Evolutionary conservation across 495 filamentous ascomycete genomes (phyloP), one percentile per base, ranked within the genome.

Genomic region (Ramalina intermedia): DNA sequence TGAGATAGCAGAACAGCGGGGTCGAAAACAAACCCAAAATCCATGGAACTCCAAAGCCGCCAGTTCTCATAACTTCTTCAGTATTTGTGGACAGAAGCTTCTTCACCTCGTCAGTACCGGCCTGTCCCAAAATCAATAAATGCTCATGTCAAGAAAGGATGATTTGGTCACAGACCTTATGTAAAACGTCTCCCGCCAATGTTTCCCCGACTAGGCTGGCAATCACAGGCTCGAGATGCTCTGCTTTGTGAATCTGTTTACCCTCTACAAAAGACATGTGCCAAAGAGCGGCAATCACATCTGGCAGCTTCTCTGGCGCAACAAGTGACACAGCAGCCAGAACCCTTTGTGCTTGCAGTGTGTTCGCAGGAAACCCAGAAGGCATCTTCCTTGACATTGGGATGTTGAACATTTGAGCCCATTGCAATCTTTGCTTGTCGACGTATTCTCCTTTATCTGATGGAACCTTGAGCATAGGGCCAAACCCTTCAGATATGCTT

Each of bases 41-140:
- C 81, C 81, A 87, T 0, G 83, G 83, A 24, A 87, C 55, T 5
- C 82, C 83, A 63, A 88, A 88, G 1, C 79, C 79, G 6, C 80
- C 82, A 6, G 71, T 64, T 21, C 57, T 64, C 41, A 85, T 72
- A 2, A 79, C 76, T 14, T 50, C 47, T 35, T 81, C 69, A 0
- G 82, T 85, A 45, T 80, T 80, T 21, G 64, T 56, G 0, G 45
- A 55, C 41, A 87, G 58, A 4, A 62, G 42, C 8, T 66, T 56
- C 58, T 85, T 85, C 44, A 69, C 68, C 26, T 78, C 73, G 8
- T 69, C 68, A 41, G 66, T 68, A 6, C 58, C 55, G 17, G 54
- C 61, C 37, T 45, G 40, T 49, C 13, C 29, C 29, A 3, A 13
- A 13, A 2, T 33, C 6, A 33, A 11, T 33, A 0, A 13, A 33